Evolutionary conservation across 345 rosid genomes (phyloP).

Genomic region (Syzygium oleosum): DNA sequence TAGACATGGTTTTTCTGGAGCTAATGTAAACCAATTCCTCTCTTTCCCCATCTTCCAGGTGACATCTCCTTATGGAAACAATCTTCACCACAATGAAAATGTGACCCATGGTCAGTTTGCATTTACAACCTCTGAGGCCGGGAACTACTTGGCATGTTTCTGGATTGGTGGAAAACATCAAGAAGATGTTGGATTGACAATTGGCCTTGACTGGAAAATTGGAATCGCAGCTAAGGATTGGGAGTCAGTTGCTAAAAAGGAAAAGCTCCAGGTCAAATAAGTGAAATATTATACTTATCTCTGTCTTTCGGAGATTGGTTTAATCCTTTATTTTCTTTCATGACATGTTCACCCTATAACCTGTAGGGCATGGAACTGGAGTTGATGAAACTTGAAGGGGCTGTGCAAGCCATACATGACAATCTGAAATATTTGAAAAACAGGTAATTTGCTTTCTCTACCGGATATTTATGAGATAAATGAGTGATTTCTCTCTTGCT

Average conservation of each 20-base stretch:
- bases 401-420: slow-evolving; percentile 50
- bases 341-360: background rate
- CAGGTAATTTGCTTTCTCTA: slow-evolving; percentile 25
- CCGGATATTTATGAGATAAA: background rate
- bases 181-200: slow-evolving; percentile 24
- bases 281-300: background rate
- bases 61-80: slow-evolving; percentile 72
- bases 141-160: slow-evolving; percentile 76
- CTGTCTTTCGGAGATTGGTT: background rate
- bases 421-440: slow-evolving; percentile 48
- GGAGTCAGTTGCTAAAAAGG: slow-evolving; percentile 89
- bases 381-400: slow-evolving; percentile 63
- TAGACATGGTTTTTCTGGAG: background rate
- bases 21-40: background rate
- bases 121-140: slow-evolving; percentile 62
- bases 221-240: slow-evolving; percentile 94
- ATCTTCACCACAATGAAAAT: slow-evolving; percentile 55
- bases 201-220: slow-evolving; percentile 82
- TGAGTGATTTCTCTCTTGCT: background rate
- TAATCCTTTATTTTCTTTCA: background rate
- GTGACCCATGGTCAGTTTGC: slow-evolving; percentile 61
- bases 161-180: slow-evolving; percentile 35
- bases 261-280: slow-evolving; percentile 59
- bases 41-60: slow-evolving; percentile 32
- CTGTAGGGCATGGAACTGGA: slow-evolving; percentile 82